phyloP scores from a whole-genome alignment of 495 filamentous ascomycete species.

The Daldinia loculata region DNA sequence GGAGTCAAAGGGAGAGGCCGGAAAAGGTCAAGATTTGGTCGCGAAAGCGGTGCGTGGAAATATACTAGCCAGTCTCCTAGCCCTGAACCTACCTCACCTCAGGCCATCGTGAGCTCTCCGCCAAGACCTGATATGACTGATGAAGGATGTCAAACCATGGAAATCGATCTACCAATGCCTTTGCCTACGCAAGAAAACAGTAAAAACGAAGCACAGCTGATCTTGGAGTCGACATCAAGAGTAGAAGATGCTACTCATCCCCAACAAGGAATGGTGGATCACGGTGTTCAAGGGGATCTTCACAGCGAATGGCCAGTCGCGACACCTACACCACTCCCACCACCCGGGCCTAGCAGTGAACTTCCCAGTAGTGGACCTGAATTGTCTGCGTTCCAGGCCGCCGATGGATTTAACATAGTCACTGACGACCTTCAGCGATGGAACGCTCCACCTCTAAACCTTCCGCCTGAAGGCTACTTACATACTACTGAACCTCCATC shows the following conservation, averaged over 20 bases:
- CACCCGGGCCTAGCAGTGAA: neutral
- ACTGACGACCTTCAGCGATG: conserved; percentile 18
- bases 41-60: conserved; percentile 72
- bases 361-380: conserved; percentile 6
- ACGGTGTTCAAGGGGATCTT: conserved; percentile 27
- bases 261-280: conserved; percentile 31
- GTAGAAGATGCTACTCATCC: conserved; percentile 9
- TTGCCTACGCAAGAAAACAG: conserved; percentile 2
- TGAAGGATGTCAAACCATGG: conserved; percentile 59
- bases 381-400: conserved; percentile 17
- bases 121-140: conserved; percentile 50
- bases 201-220: neutral
- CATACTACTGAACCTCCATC: conserved; percentile 7
- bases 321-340: conserved; percentile 2
- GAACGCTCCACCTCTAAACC: conserved; percentile 18
- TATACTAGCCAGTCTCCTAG: conserved; percentile 73
- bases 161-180: conserved; percentile 45
- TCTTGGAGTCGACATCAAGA: conserved; percentile 1
- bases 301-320: conserved; percentile 14
- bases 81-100: conserved; percentile 58
- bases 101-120: conserved; percentile 11
- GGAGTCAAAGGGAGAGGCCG: conserved; percentile 69
- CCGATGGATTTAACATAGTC: conserved; percentile 1
- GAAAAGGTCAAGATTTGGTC: conserved; percentile 78
- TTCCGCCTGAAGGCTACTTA: conserved; percentile 14